Evolutionary conservation across 257 asterid species (phyloP), one percentile per base, ranked within the genome.

Genomic region (Solanum tarijense): DNA sequence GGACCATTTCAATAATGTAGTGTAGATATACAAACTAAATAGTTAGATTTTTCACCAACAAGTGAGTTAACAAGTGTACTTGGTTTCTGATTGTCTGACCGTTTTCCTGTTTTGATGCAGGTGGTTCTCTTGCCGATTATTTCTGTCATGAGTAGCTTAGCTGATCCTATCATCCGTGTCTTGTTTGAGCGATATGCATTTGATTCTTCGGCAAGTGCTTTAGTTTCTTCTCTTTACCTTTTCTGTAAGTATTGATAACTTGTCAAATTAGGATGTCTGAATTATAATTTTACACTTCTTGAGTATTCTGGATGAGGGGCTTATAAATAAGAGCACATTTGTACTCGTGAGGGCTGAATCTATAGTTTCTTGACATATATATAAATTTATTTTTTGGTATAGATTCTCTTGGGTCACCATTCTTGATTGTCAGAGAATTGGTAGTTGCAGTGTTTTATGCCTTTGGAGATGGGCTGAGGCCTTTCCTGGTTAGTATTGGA

Each of bases 321-420:
- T 41, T n/a, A 12, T 12, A 78, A 25, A 41, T 41, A 25, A 25
- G 36, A n/a, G 65, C 36, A 25, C 65, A 55, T 41, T 25, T 78
- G 62, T 78, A 78, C 84, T 78, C 25, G 2, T 41, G 62, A 41
- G 25, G 13, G 84, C 36, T 25, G 84, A 78, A 41, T 25, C 35
- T n/a, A 75, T 34, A 58, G 31, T 9, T 58, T 75, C 23, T 79
- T 36, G 75, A 69, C 25, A 43, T 34, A 20, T 25, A 20, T 52
- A 52, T 52, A 52, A 52, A 52, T 46, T 12, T 10, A 10, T 10
- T 55, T 25, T 13, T 41, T 8, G 69, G 25, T 83, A 38, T 89
- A 92, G 94, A 91, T 90, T 92, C 91, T 69, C 84, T 87, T n/a
- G 92, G 94, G 31, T 90, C 93, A 46, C 93, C 93, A 66, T 92